A percentile compares a stretch with the other conserved stretches of the same genome.
phyloP scores from a whole-genome alignment of 805 yeast species.

The Candida tibetensis region DNA sequence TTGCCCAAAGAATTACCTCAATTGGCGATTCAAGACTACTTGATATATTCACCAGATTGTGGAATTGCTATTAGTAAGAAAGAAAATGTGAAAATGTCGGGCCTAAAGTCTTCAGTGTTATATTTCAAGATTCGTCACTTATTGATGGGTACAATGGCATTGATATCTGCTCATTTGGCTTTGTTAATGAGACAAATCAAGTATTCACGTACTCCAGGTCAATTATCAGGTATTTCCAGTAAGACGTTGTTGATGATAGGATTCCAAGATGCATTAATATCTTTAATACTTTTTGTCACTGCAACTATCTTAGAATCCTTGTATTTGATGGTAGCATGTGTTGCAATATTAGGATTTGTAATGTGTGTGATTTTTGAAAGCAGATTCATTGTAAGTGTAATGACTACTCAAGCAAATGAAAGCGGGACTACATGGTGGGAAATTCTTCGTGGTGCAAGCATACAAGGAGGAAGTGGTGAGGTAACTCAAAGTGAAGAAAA shows the following conservation, averaged over 20 bases:
- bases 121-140: slow-evolving; percentile 34
- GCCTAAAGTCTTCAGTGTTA: slow-evolving; percentile 56
- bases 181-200: slow-evolving; percentile 69
- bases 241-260: slow-evolving; percentile 57
- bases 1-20: slow-evolving; percentile 52
- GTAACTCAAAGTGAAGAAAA: slow-evolving; percentile 32
- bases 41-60: slow-evolving; percentile 88
- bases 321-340: slow-evolving; percentile 65
- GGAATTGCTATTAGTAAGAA: slow-evolving; percentile 48
- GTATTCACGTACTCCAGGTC: slow-evolving; percentile 72
- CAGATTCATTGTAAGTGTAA: slow-evolving; percentile 66
- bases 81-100: slow-evolving; percentile 31
- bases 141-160: slow-evolving; percentile 45
- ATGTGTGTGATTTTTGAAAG: slow-evolving; percentile 73
- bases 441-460: slow-evolving; percentile 51
- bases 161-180: slow-evolving; percentile 50
- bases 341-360: slow-evolving; percentile 66
- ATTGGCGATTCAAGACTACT: slow-evolving; percentile 50
- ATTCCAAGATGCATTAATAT: slow-evolving; percentile 68
- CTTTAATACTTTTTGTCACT: slow-evolving; percentile 58
- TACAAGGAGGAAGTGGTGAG: slow-evolving; percentile 34
- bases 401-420: slow-evolving; percentile 70
- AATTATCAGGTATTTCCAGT: slow-evolving; percentile 63
- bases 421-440: slow-evolving; percentile 64
- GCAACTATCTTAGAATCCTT: slow-evolving; percentile 54